Evolutionary conservation across 2,329 filamentous ascomycete species (phyloP).

Genomic region (Fusarium camptoceras): DNA sequence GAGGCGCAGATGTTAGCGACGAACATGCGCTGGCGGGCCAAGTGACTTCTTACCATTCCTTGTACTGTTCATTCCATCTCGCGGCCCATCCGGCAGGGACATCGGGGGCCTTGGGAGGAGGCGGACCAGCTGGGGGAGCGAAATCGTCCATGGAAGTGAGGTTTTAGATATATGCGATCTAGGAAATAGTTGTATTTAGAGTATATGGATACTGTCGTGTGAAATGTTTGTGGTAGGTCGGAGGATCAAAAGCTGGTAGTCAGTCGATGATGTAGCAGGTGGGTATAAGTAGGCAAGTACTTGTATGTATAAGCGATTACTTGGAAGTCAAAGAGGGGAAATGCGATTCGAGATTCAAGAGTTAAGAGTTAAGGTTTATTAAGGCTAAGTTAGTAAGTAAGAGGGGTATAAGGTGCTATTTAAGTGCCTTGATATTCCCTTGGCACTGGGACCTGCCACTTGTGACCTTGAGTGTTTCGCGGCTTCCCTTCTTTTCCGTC

Average conservation of each 20-base stretch:
- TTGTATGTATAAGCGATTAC: background rate
- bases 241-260: conserved; percentile 13
- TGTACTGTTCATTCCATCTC: conserved; percentile 88
- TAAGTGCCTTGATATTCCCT: conserved; percentile 27
- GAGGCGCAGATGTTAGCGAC: conserved; percentile 26
- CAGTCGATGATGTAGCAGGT: conserved; percentile 36
- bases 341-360: conserved; percentile 4
- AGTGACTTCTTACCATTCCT: conserved; percentile 73
- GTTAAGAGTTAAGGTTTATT: background rate
- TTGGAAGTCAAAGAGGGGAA: conserved; percentile 22
- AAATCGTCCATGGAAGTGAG: conserved; percentile 63
- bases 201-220: background rate
- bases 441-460: conserved; percentile 31
- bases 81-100: conserved; percentile 78
- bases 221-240: conserved; percentile 1
- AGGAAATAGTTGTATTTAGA: background rate
- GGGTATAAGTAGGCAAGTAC: conserved; percentile 7
- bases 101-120: conserved; percentile 73
- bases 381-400: conserved; percentile 4
- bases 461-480: conserved; percentile 35
- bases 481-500: conserved; percentile 9
- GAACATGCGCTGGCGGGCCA: background rate
- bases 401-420: conserved; percentile 13
- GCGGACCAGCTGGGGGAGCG: conserved; percentile 64
- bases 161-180: background rate